phyloP scores from a whole-genome alignment of 2,329 filamentous ascomycete species.

The Talaromyces rugulosus region DNA sequence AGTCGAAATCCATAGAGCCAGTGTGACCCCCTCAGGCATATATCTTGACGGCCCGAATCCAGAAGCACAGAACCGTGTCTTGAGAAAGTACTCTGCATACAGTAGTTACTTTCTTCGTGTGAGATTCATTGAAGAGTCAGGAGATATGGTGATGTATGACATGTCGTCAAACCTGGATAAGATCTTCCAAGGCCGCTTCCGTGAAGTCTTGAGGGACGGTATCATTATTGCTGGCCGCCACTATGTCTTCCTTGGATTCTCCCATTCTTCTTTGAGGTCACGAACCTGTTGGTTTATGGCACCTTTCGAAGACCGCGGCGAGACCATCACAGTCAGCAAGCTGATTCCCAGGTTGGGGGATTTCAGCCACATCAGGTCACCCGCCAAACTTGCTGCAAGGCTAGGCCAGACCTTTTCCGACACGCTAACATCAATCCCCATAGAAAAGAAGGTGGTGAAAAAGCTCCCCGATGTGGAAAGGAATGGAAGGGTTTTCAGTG shows the following conservation, averaged over 20 bases:
- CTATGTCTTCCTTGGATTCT: slow-evolving; percentile 71
- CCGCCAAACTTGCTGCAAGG: slow-evolving; percentile 56
- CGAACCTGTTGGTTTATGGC: slow-evolving; percentile 63
- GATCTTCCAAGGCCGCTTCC: slow-evolving; percentile 50
- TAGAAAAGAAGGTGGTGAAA: slow-evolving; percentile 29
- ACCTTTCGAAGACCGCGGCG: slow-evolving; percentile 37
- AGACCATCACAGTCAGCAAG: slow-evolving; percentile 28
- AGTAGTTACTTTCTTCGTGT: slow-evolving; percentile 23
- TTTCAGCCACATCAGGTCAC: slow-evolving; percentile 49
- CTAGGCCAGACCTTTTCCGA: slow-evolving; percentile 69
- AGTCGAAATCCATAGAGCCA: slow-evolving; percentile 51
- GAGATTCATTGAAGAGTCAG: slow-evolving; percentile 23
- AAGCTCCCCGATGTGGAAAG: slow-evolving; percentile 24
- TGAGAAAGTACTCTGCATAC: slow-evolving; percentile 21
- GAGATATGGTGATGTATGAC: slow-evolving; percentile 20
- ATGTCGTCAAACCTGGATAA: slow-evolving; percentile 15
- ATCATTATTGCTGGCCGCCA: slow-evolving; percentile 61
- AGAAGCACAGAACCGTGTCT: slow-evolving; percentile 28
- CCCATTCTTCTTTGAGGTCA: slow-evolving; percentile 69
- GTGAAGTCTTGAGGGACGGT: slow-evolving; percentile 52
- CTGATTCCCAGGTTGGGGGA: slow-evolving; percentile 47
- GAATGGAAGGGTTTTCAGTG: slow-evolving; percentile 61
- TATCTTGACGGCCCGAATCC: slow-evolving; percentile 55
- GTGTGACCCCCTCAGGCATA: slow-evolving; percentile 57
- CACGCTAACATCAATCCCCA: slow-evolving; percentile 59